Percentiles rank a stretch among this genome's conserved stretches.
phyloP scores from a whole-genome alignment of 2,329 filamentous ascomycete genomes.

The Lasiodiplodia citricola region DNA sequence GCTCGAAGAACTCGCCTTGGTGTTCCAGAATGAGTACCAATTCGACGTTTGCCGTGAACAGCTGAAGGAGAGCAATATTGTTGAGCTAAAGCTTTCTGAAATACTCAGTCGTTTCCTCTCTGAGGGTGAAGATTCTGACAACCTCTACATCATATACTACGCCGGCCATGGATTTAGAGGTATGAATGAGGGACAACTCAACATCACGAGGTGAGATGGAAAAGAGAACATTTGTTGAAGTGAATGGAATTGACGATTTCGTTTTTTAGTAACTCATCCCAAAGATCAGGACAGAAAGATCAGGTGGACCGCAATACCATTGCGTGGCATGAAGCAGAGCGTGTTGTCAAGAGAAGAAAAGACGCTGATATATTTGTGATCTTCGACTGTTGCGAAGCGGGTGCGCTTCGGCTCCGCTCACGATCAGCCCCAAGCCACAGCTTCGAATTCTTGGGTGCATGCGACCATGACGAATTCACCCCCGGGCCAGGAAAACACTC shows the following conservation, averaged over 20 bases:
- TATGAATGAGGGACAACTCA: neutral
- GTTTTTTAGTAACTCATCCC: neutral
- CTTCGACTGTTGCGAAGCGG: slow-evolving; percentile 35
- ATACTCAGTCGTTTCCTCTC: neutral
- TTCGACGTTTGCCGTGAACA: neutral
- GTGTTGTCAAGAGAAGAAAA: slow-evolving; percentile 15
- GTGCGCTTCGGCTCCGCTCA: slow-evolving; percentile 27
- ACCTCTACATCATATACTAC: slow-evolving; percentile 3
- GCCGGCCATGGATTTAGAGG: neutral
- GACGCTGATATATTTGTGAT: slow-evolving; percentile 33
- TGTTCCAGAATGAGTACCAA: neutral
- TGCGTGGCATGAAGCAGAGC: neutral
- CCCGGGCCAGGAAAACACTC: neutral
- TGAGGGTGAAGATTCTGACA: neutral
- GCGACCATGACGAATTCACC: neutral
- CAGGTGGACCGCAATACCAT: neutral
- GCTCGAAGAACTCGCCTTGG: neutral
- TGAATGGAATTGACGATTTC: neutral
- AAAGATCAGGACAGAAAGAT: neutral
- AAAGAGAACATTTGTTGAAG: neutral
- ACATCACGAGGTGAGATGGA: neutral
- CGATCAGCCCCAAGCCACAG: neutral
- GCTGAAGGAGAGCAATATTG: neutral
- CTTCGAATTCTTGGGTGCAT: slow-evolving; percentile 7
- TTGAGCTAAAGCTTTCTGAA: neutral